phyloP scores from a whole-genome alignment of 345 rosid species.

The Linum trigynum region DNA sequence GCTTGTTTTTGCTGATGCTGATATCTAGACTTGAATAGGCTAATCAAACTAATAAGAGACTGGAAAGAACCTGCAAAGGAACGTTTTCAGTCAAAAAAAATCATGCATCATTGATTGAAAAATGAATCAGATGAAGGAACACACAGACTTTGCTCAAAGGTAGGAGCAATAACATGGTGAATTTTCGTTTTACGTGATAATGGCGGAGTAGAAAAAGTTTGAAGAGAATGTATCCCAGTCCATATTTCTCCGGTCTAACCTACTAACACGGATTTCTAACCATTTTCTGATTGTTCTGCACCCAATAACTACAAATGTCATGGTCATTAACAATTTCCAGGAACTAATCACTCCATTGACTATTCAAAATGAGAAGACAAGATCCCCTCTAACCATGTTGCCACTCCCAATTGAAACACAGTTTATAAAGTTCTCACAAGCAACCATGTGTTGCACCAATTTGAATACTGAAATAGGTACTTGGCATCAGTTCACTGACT shows the following conservation, averaged over 20 bases:
- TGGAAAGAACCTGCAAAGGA: not conserved
- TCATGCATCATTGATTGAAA: not conserved
- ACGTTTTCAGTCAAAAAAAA: not conserved
- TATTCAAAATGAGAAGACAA: not conserved
- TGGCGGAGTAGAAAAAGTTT: no score
- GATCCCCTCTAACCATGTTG: not conserved
- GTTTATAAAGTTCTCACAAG: not conserved
- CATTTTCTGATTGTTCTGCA: not conserved
- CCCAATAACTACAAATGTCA: not conserved
- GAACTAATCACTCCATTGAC: not conserved
- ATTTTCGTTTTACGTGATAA: no score
- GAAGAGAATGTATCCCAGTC: no score
- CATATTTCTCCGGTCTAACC: not conserved
- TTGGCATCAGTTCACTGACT: not conserved
- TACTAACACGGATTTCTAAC: not conserved
- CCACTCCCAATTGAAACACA: not conserved
- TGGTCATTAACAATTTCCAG: not conserved
- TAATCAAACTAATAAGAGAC: not conserved
- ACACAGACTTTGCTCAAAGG: not conserved
- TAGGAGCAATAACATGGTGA: not conserved
- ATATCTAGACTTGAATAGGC: not conserved
- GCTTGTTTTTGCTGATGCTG: not conserved
- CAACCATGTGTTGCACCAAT: no score
- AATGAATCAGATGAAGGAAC: not conserved
- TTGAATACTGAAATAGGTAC: no score